Evolutionary conservation across 805 yeast species (phyloP), one percentile per base, ranked within the genome.

Genomic region (Candida ipomoeae): DNA sequence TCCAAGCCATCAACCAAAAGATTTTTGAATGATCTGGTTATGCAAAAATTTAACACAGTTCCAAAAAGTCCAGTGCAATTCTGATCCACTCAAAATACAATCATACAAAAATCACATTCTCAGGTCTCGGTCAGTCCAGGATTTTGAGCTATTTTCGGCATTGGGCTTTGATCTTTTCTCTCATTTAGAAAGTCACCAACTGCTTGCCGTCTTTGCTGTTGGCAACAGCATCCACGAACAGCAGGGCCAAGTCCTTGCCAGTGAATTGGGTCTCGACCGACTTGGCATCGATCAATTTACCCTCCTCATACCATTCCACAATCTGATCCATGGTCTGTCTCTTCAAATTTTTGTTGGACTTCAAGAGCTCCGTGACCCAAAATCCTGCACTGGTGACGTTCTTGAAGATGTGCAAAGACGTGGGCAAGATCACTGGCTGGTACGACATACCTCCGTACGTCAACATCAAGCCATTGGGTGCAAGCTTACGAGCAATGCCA

Each of bases 361-460:
- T 71, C 53, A 71, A 65, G 51, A 72, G 66, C 41, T 59, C 82
- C 11, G 96, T 87, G 51, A 90, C 83, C 99, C 99, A 94, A 72
- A 87, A 94, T 0, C 99, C 99, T 29, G 83, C 80, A 48, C 90
- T 83, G 5, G 86, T 83, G 49, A 94, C 69, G 62, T 91, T 87
- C 68, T 92, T 94, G 76, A 94, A 94, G 56, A 94, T 91, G 63
- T 88, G 88, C 52, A 88, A 71, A 0, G 96, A 82, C 0, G 97
- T 89, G 37, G 98, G 97, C 49, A 94, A 69, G n/a, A 81, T 79
- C 10, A 94, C 95, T 1, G 99, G 99, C 70, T 89, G 91, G 75
- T 85, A 83, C 3, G 97, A 89, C 99, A 94, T 94, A 36, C 96
- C 98, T 33, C 99, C 99, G 63, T 94, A 94, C 1, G 98, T 89